Conservation (phyloP, 2,329 filamentous ascomycete species). For the Colletotrichum echinochloae region DNA sequence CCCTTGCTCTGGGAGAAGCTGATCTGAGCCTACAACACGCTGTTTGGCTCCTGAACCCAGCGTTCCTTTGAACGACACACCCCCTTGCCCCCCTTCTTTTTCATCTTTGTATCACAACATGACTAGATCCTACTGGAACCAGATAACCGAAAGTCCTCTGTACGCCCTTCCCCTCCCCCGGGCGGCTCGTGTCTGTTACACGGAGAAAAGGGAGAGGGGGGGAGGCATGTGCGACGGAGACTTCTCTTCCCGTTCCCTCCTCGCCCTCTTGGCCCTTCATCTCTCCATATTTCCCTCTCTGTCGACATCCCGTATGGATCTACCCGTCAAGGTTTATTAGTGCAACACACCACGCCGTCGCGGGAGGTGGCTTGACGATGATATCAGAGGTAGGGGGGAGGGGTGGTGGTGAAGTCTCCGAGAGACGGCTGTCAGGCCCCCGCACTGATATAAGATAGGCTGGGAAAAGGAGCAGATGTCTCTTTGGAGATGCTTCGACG, state of each 20-base stretch:
- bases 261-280: neutral
- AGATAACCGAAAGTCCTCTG: conserved; percentile 32
- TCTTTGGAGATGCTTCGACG: neutral
- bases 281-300: neutral
- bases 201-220: conserved; percentile 8
- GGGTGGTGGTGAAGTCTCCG: neutral
- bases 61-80: too few relatives aligned
- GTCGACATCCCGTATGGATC: neutral
- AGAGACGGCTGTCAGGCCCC: neutral
- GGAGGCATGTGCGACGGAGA: conserved; percentile 28
- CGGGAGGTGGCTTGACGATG: conserved; percentile 4
- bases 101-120: conserved; percentile 21
- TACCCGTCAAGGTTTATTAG: neutral
- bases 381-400: neutral
- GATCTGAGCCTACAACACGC: neutral
- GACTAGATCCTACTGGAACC: conserved; percentile 27
- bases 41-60: too few relatives aligned
- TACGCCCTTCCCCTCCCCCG: neutral
- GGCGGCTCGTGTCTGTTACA: conserved; percentile 23
- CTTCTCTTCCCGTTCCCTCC: neutral
- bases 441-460: neutral
- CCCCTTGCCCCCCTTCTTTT: neutral
- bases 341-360: neutral
- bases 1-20: too few relatives aligned
- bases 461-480: too few relatives aligned